Base-by-base conservation (phyloP, 495 filamentous ascomycete species). In the Hypoxylon cercidicola region DNA sequence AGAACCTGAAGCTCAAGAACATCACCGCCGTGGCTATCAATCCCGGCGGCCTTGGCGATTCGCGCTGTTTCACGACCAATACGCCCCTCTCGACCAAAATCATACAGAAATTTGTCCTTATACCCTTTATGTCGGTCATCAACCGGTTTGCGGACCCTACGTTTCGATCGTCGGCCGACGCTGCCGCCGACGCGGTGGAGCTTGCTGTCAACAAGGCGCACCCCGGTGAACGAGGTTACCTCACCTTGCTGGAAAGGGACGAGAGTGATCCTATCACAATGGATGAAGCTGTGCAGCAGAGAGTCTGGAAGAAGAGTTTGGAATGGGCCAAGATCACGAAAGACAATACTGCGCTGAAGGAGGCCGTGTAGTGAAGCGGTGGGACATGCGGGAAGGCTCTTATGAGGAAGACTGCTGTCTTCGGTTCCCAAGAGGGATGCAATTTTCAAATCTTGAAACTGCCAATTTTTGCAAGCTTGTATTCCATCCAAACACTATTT, bases 11-110 rank as follows among this genome's bases (percentile, higher is more conserved):
- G n/a, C 53, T 78, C 19, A 67, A 59, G 13, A 76, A 72, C 0
- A 78, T 84, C 55, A 81, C 78, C 1, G 79, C 71, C 9, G 69
- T 79, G 8, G 75, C 75, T 20, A 74, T 81, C 39, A 78, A 83
- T 64, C 82, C 81, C 3, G 80, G 82, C 11, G 76, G 72, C 11
- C 60, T 83, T 3, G 58, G 63, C 19, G 76, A 81, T 64, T 83
- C 80, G 18, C 78, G 79, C 15, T 73, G 74, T 4, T 66, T 80
- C 58, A 60, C 30, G 4, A 75, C 54, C 9, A 82, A 83, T 51
- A 78, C 74, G 1, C 75, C 77, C 1, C 44, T 4, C 3, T 67
- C 67, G 9, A 55, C 77, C 13, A 40, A 35, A 15, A 12, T 50
- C 9, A 52, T 70, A 20, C 32, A 70, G 21, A 64, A 30, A 45